Percentiles rank a stretch among this genome's conserved stretches.
Evolutionary conservation across 306 rosid genomes (phyloP).

Genomic region (Boehmeria nivea): DNA sequence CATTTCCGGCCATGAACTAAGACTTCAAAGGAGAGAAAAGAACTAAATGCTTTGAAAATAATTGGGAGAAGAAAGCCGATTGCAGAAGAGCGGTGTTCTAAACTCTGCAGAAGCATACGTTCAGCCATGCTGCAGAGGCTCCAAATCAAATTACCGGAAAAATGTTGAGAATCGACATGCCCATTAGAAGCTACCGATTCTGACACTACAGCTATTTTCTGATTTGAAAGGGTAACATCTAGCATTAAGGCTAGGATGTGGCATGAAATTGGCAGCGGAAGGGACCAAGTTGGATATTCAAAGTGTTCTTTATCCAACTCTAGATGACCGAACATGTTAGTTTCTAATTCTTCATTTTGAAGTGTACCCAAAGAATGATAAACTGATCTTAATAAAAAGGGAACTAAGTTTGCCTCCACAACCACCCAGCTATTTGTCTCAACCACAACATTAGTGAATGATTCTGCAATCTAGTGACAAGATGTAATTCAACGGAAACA

Average conservation of each 20-base stretch:
- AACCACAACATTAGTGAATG: conserved; percentile 46
- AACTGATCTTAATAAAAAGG: conserved; percentile 51
- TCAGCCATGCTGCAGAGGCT: conserved; percentile 59
- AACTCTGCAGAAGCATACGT: conserved; percentile 56
- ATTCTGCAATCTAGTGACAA: conserved; percentile 56
- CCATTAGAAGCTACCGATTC: conserved; percentile 32
- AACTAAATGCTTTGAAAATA: conserved; percentile 54
- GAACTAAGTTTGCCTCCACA: conserved; percentile 57
- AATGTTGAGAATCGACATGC: conserved; percentile 27
- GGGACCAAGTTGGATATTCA: conserved; percentile 29
- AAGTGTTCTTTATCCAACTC: conserved; percentile 24
- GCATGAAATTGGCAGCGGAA: conserved; percentile 53
- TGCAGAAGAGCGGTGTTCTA: conserved; percentile 69
- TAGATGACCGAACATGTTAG: conserved; percentile 21
- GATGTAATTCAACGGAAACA: conserved; percentile 16
- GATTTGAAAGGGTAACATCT: conserved; percentile 49
- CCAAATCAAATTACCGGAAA: conserved; percentile 51
- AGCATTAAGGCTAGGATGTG: conserved; percentile 54
- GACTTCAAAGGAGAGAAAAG: conserved; percentile 37
- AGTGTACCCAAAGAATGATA: conserved; percentile 48
- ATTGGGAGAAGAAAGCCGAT: conserved; percentile 70
- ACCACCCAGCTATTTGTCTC: conserved; percentile 50
- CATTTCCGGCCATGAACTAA: conserved; percentile 35
- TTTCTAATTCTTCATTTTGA: conserved; percentile 34
- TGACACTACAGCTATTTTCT: conserved; percentile 21